Base-by-base conservation (phyloP, 164 flowering plant species). In the Nymphaea thermarum region DNA sequence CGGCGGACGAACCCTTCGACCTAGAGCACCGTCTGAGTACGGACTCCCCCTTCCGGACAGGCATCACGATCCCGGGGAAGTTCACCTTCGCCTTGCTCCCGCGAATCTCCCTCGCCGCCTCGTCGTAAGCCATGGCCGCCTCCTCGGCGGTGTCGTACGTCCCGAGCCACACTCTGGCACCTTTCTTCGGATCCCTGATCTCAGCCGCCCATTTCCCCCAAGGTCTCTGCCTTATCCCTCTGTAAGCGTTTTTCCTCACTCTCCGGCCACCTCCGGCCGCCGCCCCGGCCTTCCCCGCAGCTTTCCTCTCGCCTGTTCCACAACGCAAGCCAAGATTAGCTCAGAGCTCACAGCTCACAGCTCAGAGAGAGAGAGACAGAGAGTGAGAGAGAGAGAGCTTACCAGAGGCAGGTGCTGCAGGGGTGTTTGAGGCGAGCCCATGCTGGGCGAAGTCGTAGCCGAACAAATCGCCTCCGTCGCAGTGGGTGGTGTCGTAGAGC, bases 131-230 rank as follows among this genome's bases (percentile, higher is more conserved):
- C 60, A 71, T 66, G 44, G 90, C 88, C 3, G 90, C 90, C 64
- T 80, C 83, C 44, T 82, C 86, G n/a, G 86, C 77, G 11, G 90
- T 80, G 81, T 74, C 75, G 78, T 71, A 86, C 18, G 90, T 86
- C 0, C 90, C 90, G 41, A 86, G 87, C 90, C 90, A 86, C 7
- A 83, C 86, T 4, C 90, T 71, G 44, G 74, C 80, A 1, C 87
- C 87, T 63, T 83, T 84, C 3, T 65, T 75, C 2, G 90, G 88
- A 70, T 86, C 90, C 3, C 90, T 80, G 12, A 86, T 86, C 75
- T 86, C 90, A 1, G 90, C 86, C n/a, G 88, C 88, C 88, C 88
- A 85, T 71, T 85, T 85, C 3, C 86, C 88, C 88, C 88, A 85
- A 36, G 86, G 88, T 71, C 90, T 70, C 74, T 79, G 83, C 76